Evolutionary conservation across 768 basidiomycete species (phyloP).

Genomic region (Solioccasus polychromus): DNA sequence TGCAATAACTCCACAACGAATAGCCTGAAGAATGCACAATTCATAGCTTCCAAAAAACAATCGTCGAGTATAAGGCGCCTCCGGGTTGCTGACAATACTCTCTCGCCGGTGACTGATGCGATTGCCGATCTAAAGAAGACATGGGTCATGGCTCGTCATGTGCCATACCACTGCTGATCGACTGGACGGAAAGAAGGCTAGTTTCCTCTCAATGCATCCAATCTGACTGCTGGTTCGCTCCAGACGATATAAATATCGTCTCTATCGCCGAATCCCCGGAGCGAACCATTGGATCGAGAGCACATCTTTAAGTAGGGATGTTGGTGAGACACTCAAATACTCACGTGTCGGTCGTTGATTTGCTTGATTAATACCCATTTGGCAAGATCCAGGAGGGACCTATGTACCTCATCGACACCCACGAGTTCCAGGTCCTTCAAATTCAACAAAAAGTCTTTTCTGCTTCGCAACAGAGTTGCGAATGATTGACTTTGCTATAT

Average conservation of each 20-base stretch:
- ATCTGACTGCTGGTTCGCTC: constrained; percentile 10
- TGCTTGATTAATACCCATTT: constrained; percentile 10
- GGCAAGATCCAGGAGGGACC: constrained; percentile 20
- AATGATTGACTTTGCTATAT: background rate
- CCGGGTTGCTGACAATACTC: background rate
- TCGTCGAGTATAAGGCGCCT: constrained; percentile 20
- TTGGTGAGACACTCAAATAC: background rate
- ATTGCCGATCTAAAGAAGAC: constrained; percentile 2
- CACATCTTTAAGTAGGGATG: background rate
- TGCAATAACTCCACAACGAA: constrained; percentile 20
- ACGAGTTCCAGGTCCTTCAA: constrained; percentile 16
- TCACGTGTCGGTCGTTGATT: background rate
- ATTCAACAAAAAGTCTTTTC: constrained; percentile 1
- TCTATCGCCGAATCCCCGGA: background rate
- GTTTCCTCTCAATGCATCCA: constrained; percentile 10
- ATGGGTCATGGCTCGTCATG: constrained; percentile 11
- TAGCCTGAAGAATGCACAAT: constrained; percentile 18
- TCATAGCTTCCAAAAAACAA: constrained; percentile 15
- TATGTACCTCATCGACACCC: constrained; percentile 18
- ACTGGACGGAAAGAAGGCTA: constrained; percentile 3
- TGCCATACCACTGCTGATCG: constrained; percentile 3
- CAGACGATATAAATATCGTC: constrained; percentile 12
- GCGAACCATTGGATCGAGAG: background rate
- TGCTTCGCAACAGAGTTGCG: constrained; percentile 3
- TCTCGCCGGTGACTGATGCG: background rate